These are phyloP conservation scores for Arxiozyma slooffiae DNA, from an alignment of 1,139 yeast genomes.

Conservation along the genomic window DNA sequence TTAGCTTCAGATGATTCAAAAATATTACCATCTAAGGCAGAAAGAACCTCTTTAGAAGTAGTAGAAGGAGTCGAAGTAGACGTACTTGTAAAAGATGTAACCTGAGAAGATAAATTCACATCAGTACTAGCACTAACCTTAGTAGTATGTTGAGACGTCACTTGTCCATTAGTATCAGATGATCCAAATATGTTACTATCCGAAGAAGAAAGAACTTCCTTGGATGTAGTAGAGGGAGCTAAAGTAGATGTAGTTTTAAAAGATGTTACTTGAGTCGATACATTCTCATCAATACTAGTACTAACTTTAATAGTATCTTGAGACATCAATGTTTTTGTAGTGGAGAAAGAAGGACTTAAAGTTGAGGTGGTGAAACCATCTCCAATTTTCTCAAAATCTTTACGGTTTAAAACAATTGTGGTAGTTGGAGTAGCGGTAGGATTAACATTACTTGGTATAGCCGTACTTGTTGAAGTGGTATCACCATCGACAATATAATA, in stretches of 20 bases:
- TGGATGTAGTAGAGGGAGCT: conserved; percentile 1
- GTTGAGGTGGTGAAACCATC: conserved; percentile 11
- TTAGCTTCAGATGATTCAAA: not conserved
- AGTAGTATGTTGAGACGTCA: too few species aligned
- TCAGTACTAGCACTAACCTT: too few species aligned
- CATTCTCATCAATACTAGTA: conserved; percentile 6
- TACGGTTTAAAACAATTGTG: conserved; percentile 24
- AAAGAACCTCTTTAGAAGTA: conserved; percentile 1
- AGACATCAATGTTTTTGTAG: conserved; percentile 9
- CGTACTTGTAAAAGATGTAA: not conserved
- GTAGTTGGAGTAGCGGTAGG: conserved; percentile 30
- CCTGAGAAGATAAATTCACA: conserved; percentile 7
- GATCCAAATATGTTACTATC: conserved; percentile 4
- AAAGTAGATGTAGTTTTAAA: conserved; percentile 2
- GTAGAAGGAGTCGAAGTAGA: conserved; percentile 2
- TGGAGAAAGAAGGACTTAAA: conserved; percentile 10
- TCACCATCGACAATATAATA: conserved; percentile 54
- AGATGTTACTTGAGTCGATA: conserved; percentile 4
- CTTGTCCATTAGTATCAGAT: too few species aligned
- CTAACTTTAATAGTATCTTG: not conserved
- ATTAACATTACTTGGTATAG: conserved; percentile 30
- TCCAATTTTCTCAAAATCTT: conserved; percentile 17
- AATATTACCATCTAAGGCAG: conserved; percentile 6
- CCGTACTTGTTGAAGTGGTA: conserved; percentile 50
- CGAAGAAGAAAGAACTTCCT: conserved; percentile 5